phyloP scores from a whole-genome alignment of 768 basidiomycete species.

The Boletus subparvulus region DNA sequence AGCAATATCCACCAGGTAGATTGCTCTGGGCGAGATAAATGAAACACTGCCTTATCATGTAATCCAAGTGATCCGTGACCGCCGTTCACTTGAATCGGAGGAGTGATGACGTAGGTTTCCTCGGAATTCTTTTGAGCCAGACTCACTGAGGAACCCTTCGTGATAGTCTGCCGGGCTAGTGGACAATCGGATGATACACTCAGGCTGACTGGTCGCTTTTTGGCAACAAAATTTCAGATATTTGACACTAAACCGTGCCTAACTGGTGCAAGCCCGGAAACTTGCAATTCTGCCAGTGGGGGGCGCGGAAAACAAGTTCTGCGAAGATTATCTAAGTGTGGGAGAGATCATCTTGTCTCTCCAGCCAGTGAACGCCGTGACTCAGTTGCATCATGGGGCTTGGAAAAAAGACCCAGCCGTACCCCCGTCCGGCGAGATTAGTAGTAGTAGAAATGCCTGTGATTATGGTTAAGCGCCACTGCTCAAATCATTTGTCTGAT shows the following conservation, averaged over 20 bases:
- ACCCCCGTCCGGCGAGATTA: not conserved
- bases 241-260: not conserved
- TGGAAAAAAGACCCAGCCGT: not conserved
- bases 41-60: not conserved
- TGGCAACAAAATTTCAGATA: not conserved
- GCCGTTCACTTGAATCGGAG: not conserved
- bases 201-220: not conserved
- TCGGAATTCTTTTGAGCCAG: not conserved
- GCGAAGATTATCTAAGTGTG: not conserved
- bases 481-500: not conserved
- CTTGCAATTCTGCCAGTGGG: not conserved
- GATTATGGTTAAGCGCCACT: not conserved
- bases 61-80: not conserved
- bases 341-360: not conserved
- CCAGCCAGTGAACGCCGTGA: not conserved
- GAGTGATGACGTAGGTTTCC: slow-evolving; percentile 3
- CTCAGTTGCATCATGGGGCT: not conserved
- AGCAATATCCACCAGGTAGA: slow-evolving; percentile 5
- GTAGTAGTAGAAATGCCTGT: not conserved
- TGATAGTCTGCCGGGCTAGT: not conserved
- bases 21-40: not conserved
- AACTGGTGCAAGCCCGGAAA: not conserved
- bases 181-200: not conserved
- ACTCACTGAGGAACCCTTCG: not conserved
- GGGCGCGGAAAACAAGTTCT: not conserved